Percentiles rank a stretch among this genome's conserved stretches.
phyloP scores from a whole-genome alignment of 23 red algal species.

The Gracilaria caudata region DNA sequence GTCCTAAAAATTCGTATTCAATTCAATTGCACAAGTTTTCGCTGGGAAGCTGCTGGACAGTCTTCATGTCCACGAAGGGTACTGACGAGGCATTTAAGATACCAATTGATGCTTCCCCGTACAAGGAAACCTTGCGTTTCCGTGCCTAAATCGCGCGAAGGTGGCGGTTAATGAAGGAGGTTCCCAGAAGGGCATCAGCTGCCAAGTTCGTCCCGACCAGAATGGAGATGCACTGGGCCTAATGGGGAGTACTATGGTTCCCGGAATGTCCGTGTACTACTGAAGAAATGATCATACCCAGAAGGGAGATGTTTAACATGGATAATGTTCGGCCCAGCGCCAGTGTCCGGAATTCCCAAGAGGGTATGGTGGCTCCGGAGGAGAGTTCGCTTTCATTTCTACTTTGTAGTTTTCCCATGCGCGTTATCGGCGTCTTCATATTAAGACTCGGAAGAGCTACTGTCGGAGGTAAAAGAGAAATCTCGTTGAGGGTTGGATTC shows the following conservation, averaged over 20 bases:
- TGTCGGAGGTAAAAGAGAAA: neutral
- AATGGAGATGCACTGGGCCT: neutral
- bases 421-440: neutral
- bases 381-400: neutral
- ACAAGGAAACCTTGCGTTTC: neutral
- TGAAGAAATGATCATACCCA: neutral
- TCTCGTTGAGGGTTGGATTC: neutral
- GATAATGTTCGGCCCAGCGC: constrained; percentile 23
- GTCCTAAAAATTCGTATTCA: too few relatives aligned
- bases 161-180: constrained; percentile 14
- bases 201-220: neutral
- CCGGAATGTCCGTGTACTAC: too few relatives aligned
- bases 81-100: neutral
- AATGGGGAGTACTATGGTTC: neutral
- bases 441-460: neutral
- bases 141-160: neutral
- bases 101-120: neutral
- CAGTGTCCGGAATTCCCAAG: neutral
- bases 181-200: constrained; percentile 2
- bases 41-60: too few relatives aligned
- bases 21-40: too few relatives aligned
- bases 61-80: neutral
- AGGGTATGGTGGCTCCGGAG: too few relatives aligned
- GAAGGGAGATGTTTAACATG: constrained; percentile 5
- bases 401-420: neutral